Evolutionary conservation across 208 protist species (phyloP).

Genomic region (Trypanosoma boissoni): DNA sequence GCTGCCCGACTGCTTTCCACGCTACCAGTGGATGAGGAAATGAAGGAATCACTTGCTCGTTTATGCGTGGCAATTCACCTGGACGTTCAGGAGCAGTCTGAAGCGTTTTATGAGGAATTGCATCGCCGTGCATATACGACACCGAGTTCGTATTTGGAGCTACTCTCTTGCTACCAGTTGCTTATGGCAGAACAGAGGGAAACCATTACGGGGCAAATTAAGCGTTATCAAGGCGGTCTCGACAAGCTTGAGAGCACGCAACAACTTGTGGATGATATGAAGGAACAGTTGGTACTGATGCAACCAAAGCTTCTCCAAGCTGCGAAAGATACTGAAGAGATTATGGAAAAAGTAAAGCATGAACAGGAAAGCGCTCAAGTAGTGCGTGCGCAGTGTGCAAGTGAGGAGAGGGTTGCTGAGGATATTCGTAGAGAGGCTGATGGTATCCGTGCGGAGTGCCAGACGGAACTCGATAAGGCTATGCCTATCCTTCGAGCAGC

Average conservation of each 20-base stretch:
- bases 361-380: constrained; percentile 90
- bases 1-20: constrained; percentile 70
- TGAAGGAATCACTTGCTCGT: constrained; percentile 67
- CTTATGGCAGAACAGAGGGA: constrained; percentile 87
- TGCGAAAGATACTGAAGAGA: constrained; percentile 91
- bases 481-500: constrained; percentile 92
- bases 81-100: constrained; percentile 74
- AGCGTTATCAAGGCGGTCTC: constrained; percentile 90
- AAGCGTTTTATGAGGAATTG: constrained; percentile 94
- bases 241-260: constrained; percentile 94
- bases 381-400: constrained; percentile 74
- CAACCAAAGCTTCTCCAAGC: constrained; percentile 94
- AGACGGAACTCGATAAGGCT: constrained; percentile 93
- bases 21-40: constrained; percentile 49
- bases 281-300: constrained; percentile 93
- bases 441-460: constrained; percentile 87
- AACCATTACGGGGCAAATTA: constrained; percentile 59
- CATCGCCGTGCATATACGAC: constrained; percentile 95
- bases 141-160: constrained; percentile 95
- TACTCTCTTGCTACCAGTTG: constrained; percentile 88
- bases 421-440: constrained; percentile 90
- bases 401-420: constrained; percentile 85
- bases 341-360: constrained; percentile 89
- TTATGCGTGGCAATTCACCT: constrained; percentile 93
- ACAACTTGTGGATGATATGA: constrained; percentile 92